Evolutionary conservation across 371 early-diverging fungal species (phyloP), one percentile per base, ranked within the genome.

Genomic region (Mucor circinelloides): DNA sequence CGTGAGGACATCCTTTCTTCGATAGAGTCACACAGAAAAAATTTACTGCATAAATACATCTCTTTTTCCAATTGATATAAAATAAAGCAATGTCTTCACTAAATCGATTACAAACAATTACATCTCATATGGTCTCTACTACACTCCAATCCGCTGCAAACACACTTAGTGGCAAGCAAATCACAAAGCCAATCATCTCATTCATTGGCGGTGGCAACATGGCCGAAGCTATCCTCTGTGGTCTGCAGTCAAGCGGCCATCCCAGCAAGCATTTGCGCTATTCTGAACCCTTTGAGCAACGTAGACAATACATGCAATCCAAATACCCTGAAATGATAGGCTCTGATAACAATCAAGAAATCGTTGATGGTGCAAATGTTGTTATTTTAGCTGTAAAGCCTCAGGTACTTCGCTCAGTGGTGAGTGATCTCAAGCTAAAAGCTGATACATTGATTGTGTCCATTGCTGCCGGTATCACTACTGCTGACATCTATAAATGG

Each of bases 201-300:
- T 91, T 94, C 73, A 92, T 93, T 63, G 96, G 97, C 65, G 97
- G 95, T 46, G 97, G 97, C 63, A 96, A 97, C 75, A 96, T 97
- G 95, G 95, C 94, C 42, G 90, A 89, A 70, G 95, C 96, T 66
- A 96, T 97, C 64, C 84, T 96, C 36, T 94, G 92, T 12, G 97
- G 97, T 31, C 87, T 97, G 48, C 74, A 75, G 31, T 74, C 90
- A 58, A 85, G 83, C 12, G 94, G 93, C 10, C 92, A 90, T 75
- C 88, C 90, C 21, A 73, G 89, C 10, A 69, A 84, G 19, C 78
- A 83, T 66, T 81, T 96, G 23, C 83, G 84, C 46, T 95, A 95
- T 65, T 91, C 94, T 25, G 97, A 97, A 70, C 95, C 96, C 7
- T 80, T 86, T 66, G 85, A 81, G 21, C 85, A 84, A 61, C 86